Evolutionary conservation across 305 asterid species (phyloP), one percentile per base, ranked within the genome.

Genomic region (Plantago lanceolata): DNA sequence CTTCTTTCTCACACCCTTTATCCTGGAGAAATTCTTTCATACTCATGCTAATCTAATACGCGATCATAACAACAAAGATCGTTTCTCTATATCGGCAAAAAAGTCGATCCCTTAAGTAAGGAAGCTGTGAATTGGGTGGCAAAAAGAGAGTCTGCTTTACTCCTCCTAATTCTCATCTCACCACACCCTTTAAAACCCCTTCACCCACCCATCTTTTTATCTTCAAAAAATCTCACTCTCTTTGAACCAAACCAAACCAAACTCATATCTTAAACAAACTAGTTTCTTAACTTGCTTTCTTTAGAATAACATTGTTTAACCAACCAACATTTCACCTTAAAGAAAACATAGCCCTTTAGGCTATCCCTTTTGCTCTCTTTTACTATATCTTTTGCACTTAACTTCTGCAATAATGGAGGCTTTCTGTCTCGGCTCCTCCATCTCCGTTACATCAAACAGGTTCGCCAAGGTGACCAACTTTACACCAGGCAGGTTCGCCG

Each of bases 81-180:
- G 16, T 40, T 40, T 9, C 15, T 40, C 17, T 24, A 56, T 19
- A 29, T 29, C 87, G 73, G 76, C 81, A 79, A 74, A 73, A 73
- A 58, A 76, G 79, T 62, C 71, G 69, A 64, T 60, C 29, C 29
- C 45, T 12, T 9, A 40, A 40, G 73, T 45, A 66, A 54, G 67
- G 65, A 75, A 76, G 79, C 63, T 75, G 88, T 73, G 72, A 72
- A 59, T 55, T 68, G 78, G 70, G 77, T 74, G 88, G 96, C 92
- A 85, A 81, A 89, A 92, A 87, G 95, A 87, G 95, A 84, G 96
- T 79, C 73, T 73, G 68, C 77, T 61, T 78, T 19, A 31, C 49
- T 73, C 71, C 83, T 86, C 94, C 88, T 84, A 88, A 80, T 80
- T 82, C 87, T 77, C 66, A 85, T 84, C 87, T 85, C 76, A 19